phyloP scores from a whole-genome alignment of 1,284 basidiomycete genomes.

The Termitomyces sp. region DNA sequence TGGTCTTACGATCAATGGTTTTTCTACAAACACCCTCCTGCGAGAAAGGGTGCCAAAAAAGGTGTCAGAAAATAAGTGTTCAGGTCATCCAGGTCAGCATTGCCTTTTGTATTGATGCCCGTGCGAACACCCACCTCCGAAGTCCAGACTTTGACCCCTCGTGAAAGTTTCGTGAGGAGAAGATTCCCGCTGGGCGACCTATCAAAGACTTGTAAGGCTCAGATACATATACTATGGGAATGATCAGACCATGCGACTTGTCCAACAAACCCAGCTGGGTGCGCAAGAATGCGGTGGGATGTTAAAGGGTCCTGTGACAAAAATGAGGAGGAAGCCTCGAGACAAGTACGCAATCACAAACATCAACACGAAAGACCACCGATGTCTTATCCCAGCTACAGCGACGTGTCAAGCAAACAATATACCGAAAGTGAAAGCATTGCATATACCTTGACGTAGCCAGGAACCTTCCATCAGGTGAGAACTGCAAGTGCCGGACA shows the following conservation, averaged over 20 bases:
- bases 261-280: slow-evolving; percentile 70
- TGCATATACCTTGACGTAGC: slow-evolving; percentile 59
- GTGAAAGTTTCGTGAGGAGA: slow-evolving; percentile 62
- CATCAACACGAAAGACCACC: slow-evolving; percentile 66
- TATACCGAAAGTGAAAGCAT: background rate
- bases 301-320: slow-evolving; percentile 46
- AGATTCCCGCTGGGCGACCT: slow-evolving; percentile 66
- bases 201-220: slow-evolving; percentile 1
- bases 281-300: slow-evolving; percentile 62
- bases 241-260: slow-evolving; percentile 68
- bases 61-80: background rate
- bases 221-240: background rate
- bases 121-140: slow-evolving; percentile 41
- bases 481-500: slow-evolving; percentile 68
- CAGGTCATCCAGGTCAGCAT: slow-evolving; percentile 10
- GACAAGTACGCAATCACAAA: slow-evolving; percentile 26
- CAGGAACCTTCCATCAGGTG: slow-evolving; percentile 63
- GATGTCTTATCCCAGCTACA: slow-evolving; percentile 74
- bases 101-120: slow-evolving; percentile 1
- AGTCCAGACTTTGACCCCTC: slow-evolving; percentile 75
- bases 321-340: background rate
- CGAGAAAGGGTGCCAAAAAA: slow-evolving; percentile 8
- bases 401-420: slow-evolving; percentile 8
- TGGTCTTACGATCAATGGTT: slow-evolving; percentile 59
- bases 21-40: slow-evolving; percentile 70